Percentiles rank a stretch among this genome's conserved stretches.
phyloP scores from a whole-genome alignment of 2,329 filamentous ascomycete genomes.

The Colletotrichum tofieldiae region DNA sequence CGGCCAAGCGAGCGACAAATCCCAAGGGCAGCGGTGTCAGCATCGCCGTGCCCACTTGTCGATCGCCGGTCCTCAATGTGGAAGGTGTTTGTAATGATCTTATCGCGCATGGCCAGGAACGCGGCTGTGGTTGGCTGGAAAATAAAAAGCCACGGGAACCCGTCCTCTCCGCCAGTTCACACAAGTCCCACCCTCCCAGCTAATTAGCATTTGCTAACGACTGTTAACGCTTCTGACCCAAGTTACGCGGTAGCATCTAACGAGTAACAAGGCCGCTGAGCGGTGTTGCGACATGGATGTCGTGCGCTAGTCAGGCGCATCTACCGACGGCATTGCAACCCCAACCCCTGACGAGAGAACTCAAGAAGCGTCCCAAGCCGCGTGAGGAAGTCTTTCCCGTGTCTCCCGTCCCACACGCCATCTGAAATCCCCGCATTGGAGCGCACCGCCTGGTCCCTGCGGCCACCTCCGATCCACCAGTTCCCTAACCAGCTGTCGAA shows the following conservation, averaged over 20 bases:
- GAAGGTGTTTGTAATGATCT: slow-evolving; percentile 36
- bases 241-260: background rate
- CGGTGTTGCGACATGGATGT: slow-evolving; percentile 30
- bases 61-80: slow-evolving; percentile 32
- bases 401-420: slow-evolving; percentile 16
- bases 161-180: background rate
- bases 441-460: slow-evolving; percentile 4
- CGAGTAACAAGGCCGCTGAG: background rate
- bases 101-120: slow-evolving; percentile 43
- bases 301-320: slow-evolving; percentile 39
- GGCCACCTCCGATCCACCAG: slow-evolving; percentile 33
- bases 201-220: background rate
- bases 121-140: slow-evolving; percentile 37
- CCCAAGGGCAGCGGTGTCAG: slow-evolving; percentile 22
- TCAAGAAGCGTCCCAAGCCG: slow-evolving; percentile 8
- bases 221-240: background rate
- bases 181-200: background rate
- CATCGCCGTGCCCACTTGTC: slow-evolving; percentile 17
- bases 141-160: background rate
- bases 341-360: background rate
- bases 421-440: slow-evolving; percentile 20
- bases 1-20: background rate
- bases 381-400: slow-evolving; percentile 37
- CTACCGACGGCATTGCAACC: slow-evolving; percentile 36
- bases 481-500: slow-evolving; percentile 33